Evolutionary conservation across 129 eudicot species (phyloP).

Genomic region (Deinandra increscens): DNA sequence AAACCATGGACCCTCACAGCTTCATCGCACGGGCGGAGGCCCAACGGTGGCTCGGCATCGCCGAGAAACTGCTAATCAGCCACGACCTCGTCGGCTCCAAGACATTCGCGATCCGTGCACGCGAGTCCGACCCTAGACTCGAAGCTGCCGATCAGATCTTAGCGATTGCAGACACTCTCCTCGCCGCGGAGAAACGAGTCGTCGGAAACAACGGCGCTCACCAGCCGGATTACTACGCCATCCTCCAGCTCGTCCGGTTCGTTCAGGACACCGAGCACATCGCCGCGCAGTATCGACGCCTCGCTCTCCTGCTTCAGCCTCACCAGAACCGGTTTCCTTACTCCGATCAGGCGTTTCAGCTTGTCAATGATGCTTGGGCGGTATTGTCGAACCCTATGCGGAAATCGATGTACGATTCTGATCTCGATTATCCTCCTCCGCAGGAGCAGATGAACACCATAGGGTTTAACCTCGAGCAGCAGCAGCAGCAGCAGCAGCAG

Average conservation of each 20-base stretch:
- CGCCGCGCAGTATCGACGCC: conserved; percentile 56
- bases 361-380: conserved; percentile 71
- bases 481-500: conserved; percentile 28
- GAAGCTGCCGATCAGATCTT: conserved; percentile 72
- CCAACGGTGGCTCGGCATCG: conserved; percentile 73
- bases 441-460: conserved; percentile 36
- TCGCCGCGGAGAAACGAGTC: conserved; percentile 71
- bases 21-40: conserved; percentile 71
- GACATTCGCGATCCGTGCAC: conserved; percentile 85
- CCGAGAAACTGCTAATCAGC: conserved; percentile 68
- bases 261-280: conserved; percentile 59
- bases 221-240: conserved; percentile 61
- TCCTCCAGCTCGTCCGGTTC: conserved; percentile 60
- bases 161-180: conserved; percentile 69
- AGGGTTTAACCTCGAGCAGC: conserved; percentile 33
- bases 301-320: conserved; percentile 44
- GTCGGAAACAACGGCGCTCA: conserved; percentile 29
- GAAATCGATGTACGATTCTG: conserved; percentile 69
- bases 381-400: conserved; percentile 65
- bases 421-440: conserved; percentile 38
- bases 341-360: conserved; percentile 70
- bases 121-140: conserved; percentile 79
- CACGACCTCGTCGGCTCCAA: conserved; percentile 77
- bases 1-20: conserved; percentile 61
- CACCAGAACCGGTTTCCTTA: conserved; percentile 27